Evolutionary conservation across 1,284 basidiomycete species (phyloP), one percentile per base, ranked within the genome.

Genomic region (Cutaneotrichosporon daszewskae): DNA sequence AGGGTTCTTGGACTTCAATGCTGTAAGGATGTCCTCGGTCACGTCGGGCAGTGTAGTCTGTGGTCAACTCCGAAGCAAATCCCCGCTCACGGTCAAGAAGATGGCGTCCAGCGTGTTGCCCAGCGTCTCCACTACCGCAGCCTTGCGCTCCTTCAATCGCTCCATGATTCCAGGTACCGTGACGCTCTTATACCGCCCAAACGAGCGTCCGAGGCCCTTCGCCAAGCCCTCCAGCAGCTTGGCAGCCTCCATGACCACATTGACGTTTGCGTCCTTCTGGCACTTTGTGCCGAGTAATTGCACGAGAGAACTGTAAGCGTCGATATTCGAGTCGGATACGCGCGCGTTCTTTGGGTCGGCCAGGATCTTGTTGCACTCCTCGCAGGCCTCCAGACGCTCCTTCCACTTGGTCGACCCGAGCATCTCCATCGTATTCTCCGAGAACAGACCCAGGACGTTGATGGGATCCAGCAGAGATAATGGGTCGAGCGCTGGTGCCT

Each of bases 351-450:
- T 72, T 3, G 66, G 65, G n/a, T 58, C 47, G 40, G 79, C 79
- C 27, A 98, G 72, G 16, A 89, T 73, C 13, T 81, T 79, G 45
- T 83, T 75, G 29, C 95, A 76, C 34, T 88, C 87, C 56, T 96
- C 91, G 40, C 97, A 73, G 2, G 81, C 86, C 60, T 96, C 92
- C 60, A 94, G 88, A 23, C 95, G 81, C 55, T 99, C 95, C 67
- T 98, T 96, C 95, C 95, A 99, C 71, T 98, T 98, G 1, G 87
- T 82, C 4, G 92, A 96, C 12, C 80, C 78, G 40, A 98, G 76
- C 45, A 79, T 75, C 6, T 82, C 76, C 49, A 85, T 80, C 45
- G 94, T 75, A 44, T 84, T 83, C 3, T 79, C 70, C 0, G 92
- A 85, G 37, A 95, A 76, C 57, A 83, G 84, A 6, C 79, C 73